These are phyloP conservation scores for Phyllostachys edulis DNA, from an alignment of 176 grass and related monocot genomes.

Conservation along the genomic window DNA sequence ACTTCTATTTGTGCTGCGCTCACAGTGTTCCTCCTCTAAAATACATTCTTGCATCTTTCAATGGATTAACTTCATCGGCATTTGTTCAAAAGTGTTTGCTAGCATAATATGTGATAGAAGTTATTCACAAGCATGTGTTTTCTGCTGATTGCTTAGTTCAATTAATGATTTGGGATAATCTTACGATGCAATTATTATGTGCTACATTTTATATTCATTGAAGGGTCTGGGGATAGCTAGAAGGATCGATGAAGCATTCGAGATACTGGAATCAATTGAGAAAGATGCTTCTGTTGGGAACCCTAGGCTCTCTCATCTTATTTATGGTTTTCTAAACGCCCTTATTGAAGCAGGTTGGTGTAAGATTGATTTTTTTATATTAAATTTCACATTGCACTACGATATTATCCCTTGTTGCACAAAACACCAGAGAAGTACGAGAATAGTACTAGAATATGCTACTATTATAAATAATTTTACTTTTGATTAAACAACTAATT, in stretches of 20 bases:
- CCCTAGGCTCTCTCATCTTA: conserved; percentile 58
- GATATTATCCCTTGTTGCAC: not conserved
- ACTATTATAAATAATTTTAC: not conserved
- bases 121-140: not conserved
- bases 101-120: not conserved
- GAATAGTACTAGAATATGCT: conserved; percentile 5
- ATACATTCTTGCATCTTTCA: not conserved
- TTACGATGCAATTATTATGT: not conserved
- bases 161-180: conserved; percentile 8
- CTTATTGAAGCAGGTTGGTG: conserved; percentile 83
- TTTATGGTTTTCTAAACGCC: conserved; percentile 83
- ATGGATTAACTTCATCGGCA: not conserved
- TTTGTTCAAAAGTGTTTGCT: not conserved
- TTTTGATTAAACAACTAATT: conserved; percentile 13
- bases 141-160: not conserved
- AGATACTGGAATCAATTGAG: conserved; percentile 75
- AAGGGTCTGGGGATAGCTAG: conserved; percentile 88
- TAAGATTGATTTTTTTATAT: conserved; percentile 16
- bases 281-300: conserved; percentile 56
- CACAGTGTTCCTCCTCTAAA: not conserved
- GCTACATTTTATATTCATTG: conserved; percentile 24
- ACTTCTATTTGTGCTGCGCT: conserved; percentile 6
- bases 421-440: not conserved
- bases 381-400: not conserved
- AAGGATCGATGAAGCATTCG: conserved; percentile 86